A percentile compares a stretch with the other conserved stretches of the same genome.
Conservation (phyloP, 129 eudicot genomes). For the Rutidosis leptorrhynchoides region DNA sequence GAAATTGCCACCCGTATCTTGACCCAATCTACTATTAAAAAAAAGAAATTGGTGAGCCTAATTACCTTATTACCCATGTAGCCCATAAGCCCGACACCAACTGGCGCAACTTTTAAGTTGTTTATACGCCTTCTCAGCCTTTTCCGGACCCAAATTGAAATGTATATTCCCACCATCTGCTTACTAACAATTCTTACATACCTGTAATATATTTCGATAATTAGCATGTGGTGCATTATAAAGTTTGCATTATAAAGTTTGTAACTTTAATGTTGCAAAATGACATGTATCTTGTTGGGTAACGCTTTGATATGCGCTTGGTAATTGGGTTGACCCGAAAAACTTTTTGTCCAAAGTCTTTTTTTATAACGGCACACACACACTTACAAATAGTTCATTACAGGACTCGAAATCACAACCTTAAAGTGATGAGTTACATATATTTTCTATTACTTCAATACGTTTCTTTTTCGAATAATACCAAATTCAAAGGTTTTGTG, state of each 20-base stretch:
- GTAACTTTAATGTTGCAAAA: too few relatives aligned
- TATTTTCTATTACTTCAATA: not conserved
- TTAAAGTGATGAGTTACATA: too few relatives aligned
- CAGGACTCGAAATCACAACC: too few relatives aligned
- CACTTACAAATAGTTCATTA: too few relatives aligned
- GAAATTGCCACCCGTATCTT: not conserved
- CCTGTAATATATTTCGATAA: conserved; percentile 22
- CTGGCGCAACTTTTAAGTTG: conserved; percentile 85
- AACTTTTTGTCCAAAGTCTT: not conserved
- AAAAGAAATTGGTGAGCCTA: not conserved
- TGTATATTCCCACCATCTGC: conserved; percentile 96
- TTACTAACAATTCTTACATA: conserved; percentile 89
- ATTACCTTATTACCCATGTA: conserved; percentile 99
- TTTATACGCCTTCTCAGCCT: conserved; percentile 84
- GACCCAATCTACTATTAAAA: not conserved
- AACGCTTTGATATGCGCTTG: too few relatives aligned
- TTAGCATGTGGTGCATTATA: conserved; percentile 24
- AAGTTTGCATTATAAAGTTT: too few relatives aligned
- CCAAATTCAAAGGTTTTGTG: not conserved
- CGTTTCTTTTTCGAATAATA: too few relatives aligned
- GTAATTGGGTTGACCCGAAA: not conserved
- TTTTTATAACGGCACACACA: too few relatives aligned
- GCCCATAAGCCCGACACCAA: conserved; percentile 98
- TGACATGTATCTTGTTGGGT: not conserved
- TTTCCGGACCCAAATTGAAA: conserved; percentile 88